Base-by-base conservation (phyloP, 106 monocot species). In the Vanilla planifolia region DNA sequence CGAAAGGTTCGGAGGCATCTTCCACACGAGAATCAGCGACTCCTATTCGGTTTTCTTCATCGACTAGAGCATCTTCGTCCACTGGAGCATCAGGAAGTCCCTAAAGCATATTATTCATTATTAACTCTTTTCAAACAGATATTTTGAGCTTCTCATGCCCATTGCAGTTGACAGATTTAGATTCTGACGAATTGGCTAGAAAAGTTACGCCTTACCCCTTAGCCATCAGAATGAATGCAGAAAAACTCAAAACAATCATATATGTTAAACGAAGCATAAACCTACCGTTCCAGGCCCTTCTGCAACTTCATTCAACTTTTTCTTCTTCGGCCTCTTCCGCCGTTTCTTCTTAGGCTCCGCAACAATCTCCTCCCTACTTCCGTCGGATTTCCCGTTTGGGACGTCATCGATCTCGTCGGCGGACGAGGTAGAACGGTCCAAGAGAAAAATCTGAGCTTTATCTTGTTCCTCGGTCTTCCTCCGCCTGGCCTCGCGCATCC, bases 21-120 rank as follows among this genome's bases (percentile, higher is more conserved):
- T 70, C 68, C 14, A 68, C 3, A 43, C 64, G 72, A 9, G 77
- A 65, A 71, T 80, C 74, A 52, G 57, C 60, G 33, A 50, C 59
- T 26, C 65, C 65, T 6, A 55, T 20, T 64, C 43, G 62, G 34
- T 70, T 62, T 1, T 59, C 75, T 43, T 65, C 60, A 35, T 36
- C 59, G 8, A 21, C 24, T 26, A 30, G 36, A 24, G 21, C 33
- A 44, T 30, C 48, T 43, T 65, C 60, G 36, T 36, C 59, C 7
- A 21, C 24, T 26, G 37, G 36, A 24, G 21, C 33, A 44, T 30
- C 48, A 32, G 29, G 68, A 47, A 64, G 42, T 19, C 22, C 32
- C 57, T 30, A 17, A n/a, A n/a, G n/a, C n/a, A n/a, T n/a, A n/a
- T n/a, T n/a, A n/a, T n/a, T n/a, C n/a, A n/a, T n/a, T n/a, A n/a